Conservation (phyloP, 306 rosid genomes). For the Lagenaria siceraria region DNA sequence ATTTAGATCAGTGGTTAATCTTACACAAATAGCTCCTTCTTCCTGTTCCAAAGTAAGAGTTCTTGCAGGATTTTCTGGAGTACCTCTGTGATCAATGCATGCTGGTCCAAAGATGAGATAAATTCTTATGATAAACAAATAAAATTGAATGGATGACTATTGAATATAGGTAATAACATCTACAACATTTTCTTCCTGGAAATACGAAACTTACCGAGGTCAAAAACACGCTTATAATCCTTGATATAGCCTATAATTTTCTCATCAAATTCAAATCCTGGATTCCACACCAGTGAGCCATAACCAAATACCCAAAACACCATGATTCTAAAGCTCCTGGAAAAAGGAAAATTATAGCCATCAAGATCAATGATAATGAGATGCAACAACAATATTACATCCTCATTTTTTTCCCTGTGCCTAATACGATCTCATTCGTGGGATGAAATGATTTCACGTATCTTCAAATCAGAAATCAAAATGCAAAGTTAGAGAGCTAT, state of each 20-base stretch:
- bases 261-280: constrained; percentile 80
- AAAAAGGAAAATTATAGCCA: background rate
- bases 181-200: background rate
- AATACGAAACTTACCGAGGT: constrained; percentile 42
- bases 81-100: constrained; percentile 90
- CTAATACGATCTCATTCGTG: background rate
- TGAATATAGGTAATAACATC: background rate
- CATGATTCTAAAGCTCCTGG: constrained; percentile 43
- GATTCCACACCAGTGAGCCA: constrained; percentile 97
- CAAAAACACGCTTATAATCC: constrained; percentile 85
- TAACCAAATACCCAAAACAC: constrained; percentile 97
- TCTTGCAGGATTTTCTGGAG: constrained; percentile 88
- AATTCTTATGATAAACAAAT: background rate
- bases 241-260: constrained; percentile 72
- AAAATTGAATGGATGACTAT: background rate
- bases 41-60: constrained; percentile 76
- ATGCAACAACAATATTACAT: too few species aligned
- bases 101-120: constrained; percentile 27
- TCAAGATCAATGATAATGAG: background rate
- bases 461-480: background rate
- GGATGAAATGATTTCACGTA: background rate
- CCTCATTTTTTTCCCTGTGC: background rate
- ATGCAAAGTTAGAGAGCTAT: background rate
- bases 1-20: constrained; percentile 7
- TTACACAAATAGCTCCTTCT: constrained; percentile 76